Base-by-base conservation (phyloP, 208 protist species). In the Trypanosoma avium region DNA sequence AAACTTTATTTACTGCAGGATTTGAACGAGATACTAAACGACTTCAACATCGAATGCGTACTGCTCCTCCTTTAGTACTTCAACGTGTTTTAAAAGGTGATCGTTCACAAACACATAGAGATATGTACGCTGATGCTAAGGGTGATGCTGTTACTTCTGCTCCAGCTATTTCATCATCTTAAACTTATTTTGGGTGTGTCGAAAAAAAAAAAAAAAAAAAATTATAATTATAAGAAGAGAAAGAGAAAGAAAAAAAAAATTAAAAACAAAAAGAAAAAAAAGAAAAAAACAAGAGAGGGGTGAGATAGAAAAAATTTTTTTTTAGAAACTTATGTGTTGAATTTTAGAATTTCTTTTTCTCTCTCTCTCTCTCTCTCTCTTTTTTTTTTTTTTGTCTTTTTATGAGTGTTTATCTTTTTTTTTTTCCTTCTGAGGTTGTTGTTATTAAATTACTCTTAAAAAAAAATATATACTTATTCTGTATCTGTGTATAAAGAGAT, bases 41-140 rank as follows among this genome's bases (percentile, higher is more conserved):
- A 33, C 75, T 96, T 43, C 86, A 96, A 65, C 86, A 94, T 70
- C 86, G 87, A 12, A 93, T 96, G 87, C 75, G 86, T 24, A 94
- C 87, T 2, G 90, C 86, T 0, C 90, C 90, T 4, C 90, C 90
- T 3, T 79, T 96, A 82, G 71, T 90, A 6, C 80, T 92, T 12
- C 74, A 87, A 32, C 76, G 83, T 5, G 87, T 93, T 6, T 61
- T 96, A 57, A 72, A 88, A 49, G 81, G 79, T 3, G 90, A 96
- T 64, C 64, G 85, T 17, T 76, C 48, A 3, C 84, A 94, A 64
- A 92, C 90, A 26, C 84, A 90, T 38, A 42, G 67, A 21, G 79
- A 92, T 49, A 86, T 92, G 76, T 96, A 94, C 71, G 56, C 82
- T 9, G 75, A 82, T 56, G 60, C 54, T 21, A 42, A 35, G 19